A percentile compares a stretch with the other conserved stretches of the same genome.
phyloP scores from a whole-genome alignment of 208 protist species.

The Crithidia thermophila region DNA sequence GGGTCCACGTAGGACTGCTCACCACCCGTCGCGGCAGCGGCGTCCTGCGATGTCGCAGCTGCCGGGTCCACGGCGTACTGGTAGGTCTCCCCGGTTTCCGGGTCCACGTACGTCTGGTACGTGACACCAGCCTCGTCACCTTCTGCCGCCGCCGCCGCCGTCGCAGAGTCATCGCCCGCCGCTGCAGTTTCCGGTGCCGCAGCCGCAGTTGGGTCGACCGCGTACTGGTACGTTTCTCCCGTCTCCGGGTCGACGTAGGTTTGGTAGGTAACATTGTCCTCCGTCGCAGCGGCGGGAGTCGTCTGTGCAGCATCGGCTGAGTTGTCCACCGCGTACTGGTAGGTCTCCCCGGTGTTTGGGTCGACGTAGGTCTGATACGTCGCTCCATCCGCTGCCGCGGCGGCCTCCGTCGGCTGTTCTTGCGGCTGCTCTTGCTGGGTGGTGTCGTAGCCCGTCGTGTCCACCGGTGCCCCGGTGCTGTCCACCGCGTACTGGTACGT shows the following conservation, averaged over 20 bases:
- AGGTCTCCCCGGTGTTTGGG: slow-evolving; percentile 27
- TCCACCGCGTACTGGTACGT: slow-evolving; percentile 38
- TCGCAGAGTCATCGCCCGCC: background rate
- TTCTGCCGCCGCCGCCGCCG: background rate
- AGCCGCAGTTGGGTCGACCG: background rate
- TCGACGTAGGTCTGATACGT: slow-evolving; percentile 26
- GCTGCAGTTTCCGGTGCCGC: background rate
- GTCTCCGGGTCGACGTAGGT: slow-evolving; percentile 45
- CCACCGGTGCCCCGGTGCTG: background rate
- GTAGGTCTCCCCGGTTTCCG: slow-evolving; percentile 27
- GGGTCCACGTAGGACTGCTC: slow-evolving; percentile 37
- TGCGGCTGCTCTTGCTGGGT: slow-evolving; percentile 4
- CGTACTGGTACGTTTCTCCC: slow-evolving; percentile 44
- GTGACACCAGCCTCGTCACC: background rate
- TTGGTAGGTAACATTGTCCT: slow-evolving; percentile 12
- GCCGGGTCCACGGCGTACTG: slow-evolving; percentile 16
- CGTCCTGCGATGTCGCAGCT: background rate
- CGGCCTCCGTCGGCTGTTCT: background rate
- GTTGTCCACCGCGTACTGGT: slow-evolving; percentile 21
- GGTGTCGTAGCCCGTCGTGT: no score
- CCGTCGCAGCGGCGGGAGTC: background rate
- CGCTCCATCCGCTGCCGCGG: background rate
- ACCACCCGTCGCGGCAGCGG: background rate
- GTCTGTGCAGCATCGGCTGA: background rate
- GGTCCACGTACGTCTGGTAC: slow-evolving; percentile 26